Evolutionary conservation across 2,329 filamentous ascomycete species (phyloP).

Genomic region (Fusarium tanahbumbuense): DNA sequence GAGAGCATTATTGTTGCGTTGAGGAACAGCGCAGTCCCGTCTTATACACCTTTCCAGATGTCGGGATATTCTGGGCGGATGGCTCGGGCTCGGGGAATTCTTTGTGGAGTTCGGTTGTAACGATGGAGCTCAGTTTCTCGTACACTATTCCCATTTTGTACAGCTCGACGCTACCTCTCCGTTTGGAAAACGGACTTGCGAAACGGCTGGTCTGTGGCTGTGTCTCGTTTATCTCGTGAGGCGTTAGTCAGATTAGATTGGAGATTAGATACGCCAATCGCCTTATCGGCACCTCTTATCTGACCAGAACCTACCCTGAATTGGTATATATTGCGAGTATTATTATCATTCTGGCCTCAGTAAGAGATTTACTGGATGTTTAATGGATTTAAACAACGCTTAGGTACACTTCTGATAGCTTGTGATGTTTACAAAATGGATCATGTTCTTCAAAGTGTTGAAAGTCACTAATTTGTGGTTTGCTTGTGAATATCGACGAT

Average conservation of each 20-base stretch:
- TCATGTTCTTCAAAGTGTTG: too few species aligned
- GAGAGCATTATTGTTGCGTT: rapidly evolving
- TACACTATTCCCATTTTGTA: neutral
- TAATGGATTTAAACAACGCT: too few species aligned
- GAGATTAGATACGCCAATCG: too few species aligned
- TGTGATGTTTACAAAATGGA: too few species aligned
- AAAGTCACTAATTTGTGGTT: too few species aligned
- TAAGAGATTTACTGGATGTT: rapidly evolving
- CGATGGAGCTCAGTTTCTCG: too few species aligned
- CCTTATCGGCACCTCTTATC: rapidly evolving
- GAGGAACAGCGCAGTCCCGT: too few species aligned
- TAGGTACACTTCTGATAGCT: too few species aligned
- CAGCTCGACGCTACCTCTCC: neutral
- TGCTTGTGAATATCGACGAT: too few species aligned
- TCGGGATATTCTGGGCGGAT: neutral
- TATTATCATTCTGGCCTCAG: neutral
- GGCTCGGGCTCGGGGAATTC: neutral
- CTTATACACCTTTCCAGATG: neutral
- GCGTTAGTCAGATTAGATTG: too few species aligned
- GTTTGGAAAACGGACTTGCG: neutral
- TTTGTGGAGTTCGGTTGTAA: neutral
- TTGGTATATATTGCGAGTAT: too few species aligned
- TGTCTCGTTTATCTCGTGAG: neutral
- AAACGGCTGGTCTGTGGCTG: neutral
- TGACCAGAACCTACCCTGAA: neutral